Base-by-base conservation (phyloP, 225 moss, liverwort and hornwort genomes). In the Thuidium tamariscinum region DNA sequence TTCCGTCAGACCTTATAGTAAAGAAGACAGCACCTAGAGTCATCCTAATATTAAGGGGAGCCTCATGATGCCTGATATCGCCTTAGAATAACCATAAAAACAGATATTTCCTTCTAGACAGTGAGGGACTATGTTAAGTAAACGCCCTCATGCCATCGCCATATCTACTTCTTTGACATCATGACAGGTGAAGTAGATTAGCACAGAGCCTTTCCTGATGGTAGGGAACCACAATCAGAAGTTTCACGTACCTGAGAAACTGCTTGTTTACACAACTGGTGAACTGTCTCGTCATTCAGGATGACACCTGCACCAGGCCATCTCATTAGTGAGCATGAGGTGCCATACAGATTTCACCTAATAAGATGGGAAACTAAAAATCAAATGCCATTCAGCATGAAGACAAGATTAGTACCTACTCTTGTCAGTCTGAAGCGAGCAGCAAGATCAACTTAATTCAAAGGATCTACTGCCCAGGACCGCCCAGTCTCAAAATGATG, bases 211-310 rank as follows among this genome's bases (percentile, higher is more conserved):
- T 25, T 41, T 51, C 20, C 30, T 54, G 69, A 81, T 30, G 27
- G 55, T 13, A 59, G 36, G 34, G 57, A 56, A 63, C 42, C 46
- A 39, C 32, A 49, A 41, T 71, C 44, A 62, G 68, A 44, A 39
- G 44, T 63, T 54, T 51, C 26, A 60, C 10, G 37, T 85, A 99
- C 98, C 97, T 99, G 98, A 55, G 98, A 90, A 66, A 99, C 96
- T 75, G 98, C 98, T 90, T 99, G 98, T 92, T 99, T 96, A 60
- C 95, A 95, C 70, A 99, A 91, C 87, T 99, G 98, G 83, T 99
- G 97, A 56, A 99, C 97, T 36, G 98, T 99, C 88, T 99, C 98
- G 77, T 97, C 98, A 87, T 99, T 99, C 93, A 99, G 48, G 81
- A 99, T 99, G 46, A 99, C 95, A 86, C 98, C 98, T 99, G 96